phyloP scores from a whole-genome alignment of 108 stramenopile genomes.

The Cyclotella sp. region DNA sequence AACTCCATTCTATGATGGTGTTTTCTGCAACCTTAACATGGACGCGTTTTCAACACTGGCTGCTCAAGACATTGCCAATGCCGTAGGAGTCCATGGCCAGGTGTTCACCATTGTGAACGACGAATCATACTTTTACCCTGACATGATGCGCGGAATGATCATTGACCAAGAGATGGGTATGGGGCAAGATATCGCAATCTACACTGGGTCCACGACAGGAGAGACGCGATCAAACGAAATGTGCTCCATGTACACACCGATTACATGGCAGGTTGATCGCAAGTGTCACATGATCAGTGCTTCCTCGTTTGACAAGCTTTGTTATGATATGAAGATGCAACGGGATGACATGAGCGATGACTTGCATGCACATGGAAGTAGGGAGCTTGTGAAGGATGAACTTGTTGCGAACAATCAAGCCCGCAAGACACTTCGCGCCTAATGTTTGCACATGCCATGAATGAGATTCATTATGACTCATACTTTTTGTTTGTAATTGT shows the following conservation, averaged over 20 bases:
- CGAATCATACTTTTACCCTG: no score
- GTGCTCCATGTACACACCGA: conserved; percentile 67
- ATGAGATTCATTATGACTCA: no score
- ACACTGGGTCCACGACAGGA: conserved; percentile 79
- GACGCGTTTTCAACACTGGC: conserved; percentile 15
- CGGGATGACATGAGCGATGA: conserved; percentile 73
- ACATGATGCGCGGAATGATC: conserved; percentile 51
- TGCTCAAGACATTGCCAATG: conserved; percentile 15
- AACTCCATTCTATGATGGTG: conserved; percentile 60
- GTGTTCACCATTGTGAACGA: conserved; percentile 52
- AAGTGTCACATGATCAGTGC: conserved; percentile 77
- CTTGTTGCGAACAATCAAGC: conserved; percentile 51
- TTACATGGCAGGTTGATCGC: conserved; percentile 83
- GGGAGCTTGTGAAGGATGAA: conserved; percentile 56
- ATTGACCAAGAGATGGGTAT: conserved; percentile 19
- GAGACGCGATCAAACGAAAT: conserved; percentile 50
- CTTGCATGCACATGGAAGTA: conserved; percentile 68
- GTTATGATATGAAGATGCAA: conserved; percentile 66
- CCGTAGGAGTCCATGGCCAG: conserved; percentile 56
- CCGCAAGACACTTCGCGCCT: no score
- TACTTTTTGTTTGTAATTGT: no score
- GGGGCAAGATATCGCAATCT: conserved; percentile 52
- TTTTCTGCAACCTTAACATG: conserved; percentile 47
- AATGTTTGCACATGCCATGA: no score
- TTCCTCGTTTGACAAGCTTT: conserved; percentile 76